Evolutionary conservation across 2,329 filamentous ascomycete species (phyloP).

Genomic region (Pseudogymnoascus sp.): DNA sequence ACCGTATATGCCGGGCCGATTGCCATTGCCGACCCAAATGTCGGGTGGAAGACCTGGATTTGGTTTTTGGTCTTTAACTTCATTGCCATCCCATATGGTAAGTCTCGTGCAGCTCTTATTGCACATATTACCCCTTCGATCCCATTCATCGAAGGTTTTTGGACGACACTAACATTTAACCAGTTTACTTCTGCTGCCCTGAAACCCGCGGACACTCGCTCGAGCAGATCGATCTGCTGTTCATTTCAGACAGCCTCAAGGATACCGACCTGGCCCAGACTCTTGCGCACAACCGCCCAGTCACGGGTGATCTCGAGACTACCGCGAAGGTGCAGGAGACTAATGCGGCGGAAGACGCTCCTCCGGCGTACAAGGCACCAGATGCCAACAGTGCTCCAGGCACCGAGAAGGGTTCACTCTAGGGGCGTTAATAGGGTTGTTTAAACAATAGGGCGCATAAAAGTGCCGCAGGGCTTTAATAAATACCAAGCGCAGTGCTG

Average conservation of each 20-base stretch:
- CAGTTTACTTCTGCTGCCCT: constrained; percentile 25
- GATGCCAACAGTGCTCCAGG: background rate
- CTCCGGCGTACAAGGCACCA: background rate
- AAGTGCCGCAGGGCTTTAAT: background rate
- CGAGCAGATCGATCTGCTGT: constrained; percentile 18
- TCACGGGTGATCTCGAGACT: constrained; percentile 1
- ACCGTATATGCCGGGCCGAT: constrained; percentile 32
- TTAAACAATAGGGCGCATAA: background rate
- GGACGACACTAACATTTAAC: constrained; percentile 21
- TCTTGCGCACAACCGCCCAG: background rate
- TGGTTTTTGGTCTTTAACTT: constrained; percentile 30
- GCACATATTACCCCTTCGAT: background rate
- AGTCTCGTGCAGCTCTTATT: background rate
- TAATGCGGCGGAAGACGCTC: background rate
- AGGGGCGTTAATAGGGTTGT: constrained; percentile 1
- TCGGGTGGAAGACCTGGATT: constrained; percentile 31
- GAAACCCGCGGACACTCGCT: constrained; percentile 26
- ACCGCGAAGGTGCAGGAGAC: background rate
- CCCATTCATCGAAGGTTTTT: background rate
- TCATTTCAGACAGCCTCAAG: background rate
- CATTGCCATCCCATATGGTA: constrained; percentile 24
- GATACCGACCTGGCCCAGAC: background rate
- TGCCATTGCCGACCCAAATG: constrained; percentile 20
- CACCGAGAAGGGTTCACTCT: background rate
- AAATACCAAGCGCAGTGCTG: background rate